Percentiles rank a stretch among this genome's conserved stretches.
phyloP scores from a whole-genome alignment of 1,284 basidiomycete species.

The Ceratobasidium sp. region DNA sequence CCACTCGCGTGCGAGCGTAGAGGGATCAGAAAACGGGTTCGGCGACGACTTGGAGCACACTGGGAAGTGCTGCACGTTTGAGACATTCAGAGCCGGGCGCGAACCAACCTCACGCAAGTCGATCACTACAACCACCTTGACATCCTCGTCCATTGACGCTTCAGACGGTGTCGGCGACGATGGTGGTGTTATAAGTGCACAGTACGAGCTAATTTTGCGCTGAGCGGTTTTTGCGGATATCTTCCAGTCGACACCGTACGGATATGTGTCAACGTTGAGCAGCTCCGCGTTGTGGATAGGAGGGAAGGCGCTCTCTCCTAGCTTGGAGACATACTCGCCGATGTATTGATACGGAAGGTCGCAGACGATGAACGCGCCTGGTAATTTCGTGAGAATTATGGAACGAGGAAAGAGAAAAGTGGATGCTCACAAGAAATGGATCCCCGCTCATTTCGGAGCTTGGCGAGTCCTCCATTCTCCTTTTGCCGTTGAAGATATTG shows the following conservation, averaged over 20 bases:
- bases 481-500: constrained; percentile 35
- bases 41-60: neutral
- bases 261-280: constrained; percentile 24
- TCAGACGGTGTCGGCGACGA: constrained; percentile 22
- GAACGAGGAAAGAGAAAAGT: neutral
- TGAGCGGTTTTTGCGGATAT: constrained; percentile 23
- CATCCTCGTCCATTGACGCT: neutral
- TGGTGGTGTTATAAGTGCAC: constrained; percentile 25
- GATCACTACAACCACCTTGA: constrained; percentile 9
- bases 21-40: constrained; percentile 27
- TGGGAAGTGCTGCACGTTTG: neutral
- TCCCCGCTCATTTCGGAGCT: constrained; percentile 18
- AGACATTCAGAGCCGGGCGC: neutral
- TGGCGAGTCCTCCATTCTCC: constrained; percentile 14
- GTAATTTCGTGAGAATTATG: neutral
- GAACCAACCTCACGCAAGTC: constrained; percentile 25
- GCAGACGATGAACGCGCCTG: constrained; percentile 41
- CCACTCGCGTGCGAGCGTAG: constrained; percentile 18
- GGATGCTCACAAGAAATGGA: constrained; percentile 28
- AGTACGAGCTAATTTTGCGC: constrained; percentile 2
- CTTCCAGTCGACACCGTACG: constrained; percentile 41
- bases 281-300: constrained; percentile 39
- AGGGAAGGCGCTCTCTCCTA: constrained; percentile 23
- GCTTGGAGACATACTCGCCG: constrained; percentile 33
- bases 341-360: constrained; percentile 43